Evolutionary conservation across 2,329 filamentous ascomycete genomes (phyloP), one percentile per base, ranked within the genome.

Genomic region (Pestalotiopsis sp.): DNA sequence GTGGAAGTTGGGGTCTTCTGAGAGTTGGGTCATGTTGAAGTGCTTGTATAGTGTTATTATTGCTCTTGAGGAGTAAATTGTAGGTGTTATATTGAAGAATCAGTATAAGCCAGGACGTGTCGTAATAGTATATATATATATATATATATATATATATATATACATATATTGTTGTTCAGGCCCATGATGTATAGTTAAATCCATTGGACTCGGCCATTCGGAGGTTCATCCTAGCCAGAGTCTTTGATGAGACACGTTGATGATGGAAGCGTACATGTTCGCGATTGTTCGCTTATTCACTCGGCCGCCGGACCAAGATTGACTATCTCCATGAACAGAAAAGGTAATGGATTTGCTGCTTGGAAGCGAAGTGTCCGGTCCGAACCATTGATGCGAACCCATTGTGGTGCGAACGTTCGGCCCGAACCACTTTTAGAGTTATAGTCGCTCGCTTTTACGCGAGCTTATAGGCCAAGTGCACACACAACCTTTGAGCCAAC

Each of bases 1-100:
- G 67, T 76, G 70, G 67, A 77, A 77, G 65, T 71, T 67, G 3
- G 57, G 49, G 59, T 77, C 74, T 31, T 68, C 64, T 66, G 69
- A 76, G 4, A 77, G 68, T 31, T 71, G 72, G 7, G 72, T 63
- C 72, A 76, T 75, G 39, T 7, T 52, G 45, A 9, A 9, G 45
- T 17, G n/a, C 20, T 52, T n/a, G 45, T n/a, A n/a, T n/a, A n/a
- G 4, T 20, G 4, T 9, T 36, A 36, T 2, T 36, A 0, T 36
- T 36, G 7, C 31, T 36, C 31, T 36, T 11, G 9, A 36, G 2
- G 31, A 9, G 31, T 36, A 9, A 2, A 9, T 36, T 36, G 31
- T 2, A 7, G 6, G 45, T 12, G 6, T n/a, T 52, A n/a, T 9
- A 3, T 52, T 6, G 6, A 52, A n/a, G 17, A n/a, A 9, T n/a